A percentile compares a stretch with the other conserved stretches of the same genome.
Evolutionary conservation across 805 yeast species (phyloP).

Genomic region (Suhomyces emberorum): DNA sequence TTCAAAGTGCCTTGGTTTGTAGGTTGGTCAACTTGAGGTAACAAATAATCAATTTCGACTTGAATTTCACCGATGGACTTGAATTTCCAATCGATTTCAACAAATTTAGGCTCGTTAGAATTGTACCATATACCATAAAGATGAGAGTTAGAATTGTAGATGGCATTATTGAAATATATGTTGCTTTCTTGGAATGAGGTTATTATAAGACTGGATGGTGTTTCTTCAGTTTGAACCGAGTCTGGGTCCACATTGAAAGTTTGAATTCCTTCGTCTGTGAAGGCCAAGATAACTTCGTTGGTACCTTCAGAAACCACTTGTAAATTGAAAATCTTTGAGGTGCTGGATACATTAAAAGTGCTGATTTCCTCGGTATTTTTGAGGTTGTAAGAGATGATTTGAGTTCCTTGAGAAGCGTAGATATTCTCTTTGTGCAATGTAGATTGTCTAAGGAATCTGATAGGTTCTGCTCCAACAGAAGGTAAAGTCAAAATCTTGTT

Average conservation of each 20-base stretch:
- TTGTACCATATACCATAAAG: slow-evolving; percentile 41
- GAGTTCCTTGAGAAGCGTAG: slow-evolving; percentile 11
- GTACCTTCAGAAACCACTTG: slow-evolving; percentile 16
- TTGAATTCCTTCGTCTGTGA: slow-evolving; percentile 29
- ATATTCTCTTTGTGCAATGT: slow-evolving; percentile 26
- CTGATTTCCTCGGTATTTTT: slow-evolving; percentile 23
- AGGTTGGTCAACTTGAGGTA: background rate
- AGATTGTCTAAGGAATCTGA: slow-evolving; percentile 34
- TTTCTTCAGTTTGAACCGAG: slow-evolving; percentile 4
- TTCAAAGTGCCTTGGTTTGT: slow-evolving; percentile 7
- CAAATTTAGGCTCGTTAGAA: slow-evolving; percentile 26
- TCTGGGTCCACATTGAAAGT: slow-evolving; percentile 20
- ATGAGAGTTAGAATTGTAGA: slow-evolving; percentile 24
- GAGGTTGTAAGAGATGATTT: slow-evolving; percentile 32
- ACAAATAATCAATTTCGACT: slow-evolving; percentile 8
- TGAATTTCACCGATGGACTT: slow-evolving; percentile 9
- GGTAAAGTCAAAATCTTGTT: slow-evolving; percentile 7
- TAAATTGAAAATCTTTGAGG: slow-evolving; percentile 24
- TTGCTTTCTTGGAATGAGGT: slow-evolving; percentile 13
- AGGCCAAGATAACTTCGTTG: slow-evolving; percentile 24
- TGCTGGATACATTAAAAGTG: slow-evolving; percentile 28
- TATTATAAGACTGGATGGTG: slow-evolving; percentile 11
- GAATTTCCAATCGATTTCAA: slow-evolving; percentile 12
- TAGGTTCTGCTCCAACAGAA: slow-evolving; percentile 25
- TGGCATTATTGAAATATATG: slow-evolving; percentile 21